Evolutionary conservation across 1,139 yeast species (phyloP).

Genomic region (Pichia terricola): DNA sequence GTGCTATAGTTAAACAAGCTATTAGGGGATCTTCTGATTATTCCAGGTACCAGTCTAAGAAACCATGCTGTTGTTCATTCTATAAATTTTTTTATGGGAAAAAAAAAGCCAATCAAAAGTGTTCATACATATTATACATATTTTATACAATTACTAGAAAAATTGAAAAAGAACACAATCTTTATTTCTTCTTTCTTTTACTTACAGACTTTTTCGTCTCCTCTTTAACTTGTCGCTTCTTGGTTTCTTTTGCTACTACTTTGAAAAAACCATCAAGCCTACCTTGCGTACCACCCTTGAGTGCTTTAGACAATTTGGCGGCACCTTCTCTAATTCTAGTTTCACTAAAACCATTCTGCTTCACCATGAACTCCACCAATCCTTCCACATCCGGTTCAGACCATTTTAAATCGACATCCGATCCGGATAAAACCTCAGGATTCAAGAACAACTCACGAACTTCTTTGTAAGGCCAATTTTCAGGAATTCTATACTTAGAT

Average conservation of each 20-base stretch:
- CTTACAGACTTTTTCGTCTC: constrained; percentile 23
- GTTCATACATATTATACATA: neutral
- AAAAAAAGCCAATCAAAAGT: neutral
- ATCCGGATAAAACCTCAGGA: constrained; percentile 67
- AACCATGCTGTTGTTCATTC: too few relatives aligned
- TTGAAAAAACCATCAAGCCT: constrained; percentile 86
- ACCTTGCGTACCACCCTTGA: constrained; percentile 82
- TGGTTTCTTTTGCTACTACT: constrained; percentile 20
- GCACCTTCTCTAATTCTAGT: constrained; percentile 87
- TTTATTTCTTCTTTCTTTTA: constrained; percentile 17
- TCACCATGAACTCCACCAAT: constrained; percentile 60
- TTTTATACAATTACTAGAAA: too few relatives aligned
- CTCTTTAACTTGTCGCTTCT: constrained; percentile 30
- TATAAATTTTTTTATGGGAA: too few relatives aligned
- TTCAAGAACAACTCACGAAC: constrained; percentile 74
- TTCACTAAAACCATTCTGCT: constrained; percentile 79
- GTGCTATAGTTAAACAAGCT: too few relatives aligned
- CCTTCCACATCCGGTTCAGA: constrained; percentile 70
- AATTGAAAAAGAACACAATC: too few relatives aligned
- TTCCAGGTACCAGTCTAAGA: too few relatives aligned
- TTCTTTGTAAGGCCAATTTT: constrained; percentile 86
- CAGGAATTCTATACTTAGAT: constrained; percentile 74
- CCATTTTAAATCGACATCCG: constrained; percentile 66
- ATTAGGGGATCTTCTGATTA: too few relatives aligned
- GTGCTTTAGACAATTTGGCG: constrained; percentile 71